phyloP scores from a whole-genome alignment of 1,139 yeast genomes.

The Kodamaea alishanica region DNA sequence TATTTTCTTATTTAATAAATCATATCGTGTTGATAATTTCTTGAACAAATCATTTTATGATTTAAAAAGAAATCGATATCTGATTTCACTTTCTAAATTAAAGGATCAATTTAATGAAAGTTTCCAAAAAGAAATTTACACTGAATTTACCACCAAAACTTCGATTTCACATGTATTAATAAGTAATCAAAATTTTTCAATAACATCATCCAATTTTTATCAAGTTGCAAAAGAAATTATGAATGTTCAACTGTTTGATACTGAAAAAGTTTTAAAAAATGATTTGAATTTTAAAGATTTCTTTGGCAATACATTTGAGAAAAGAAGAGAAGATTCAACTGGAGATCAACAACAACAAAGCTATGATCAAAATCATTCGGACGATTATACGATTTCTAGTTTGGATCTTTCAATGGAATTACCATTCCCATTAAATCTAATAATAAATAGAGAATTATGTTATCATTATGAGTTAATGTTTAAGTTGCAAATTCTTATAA shows the following conservation, averaged over 20 bases:
- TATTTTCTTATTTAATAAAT: conserved; percentile 47
- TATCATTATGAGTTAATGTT: conserved; percentile 79
- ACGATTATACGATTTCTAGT: conserved; percentile 33
- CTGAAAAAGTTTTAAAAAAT: conserved; percentile 46
- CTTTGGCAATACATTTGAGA: conserved; percentile 35
- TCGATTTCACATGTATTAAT: conserved; percentile 16
- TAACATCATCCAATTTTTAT: conserved; percentile 42
- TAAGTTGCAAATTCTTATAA: conserved; percentile 63
- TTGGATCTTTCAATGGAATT: conserved; percentile 64
- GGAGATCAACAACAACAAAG: conserved; percentile 8
- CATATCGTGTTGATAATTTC: conserved; percentile 51
- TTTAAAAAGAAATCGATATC: conserved; percentile 31
- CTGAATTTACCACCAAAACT: neutral
- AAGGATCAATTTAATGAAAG: conserved; percentile 22
- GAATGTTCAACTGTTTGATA: conserved; percentile 61
- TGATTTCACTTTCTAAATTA: conserved; percentile 30
- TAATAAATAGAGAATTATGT: conserved; percentile 66
- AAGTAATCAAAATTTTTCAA: conserved; percentile 27
- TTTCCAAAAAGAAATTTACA: conserved; percentile 1
- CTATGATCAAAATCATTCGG: conserved; percentile 47
- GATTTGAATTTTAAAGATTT: conserved; percentile 38
- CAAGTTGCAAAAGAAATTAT: conserved; percentile 63
- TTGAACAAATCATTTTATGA: conserved; percentile 32
- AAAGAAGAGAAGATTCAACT: conserved; percentile 14
- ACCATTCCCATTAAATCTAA: conserved; percentile 83